Conservation (phyloP, 2,329 filamentous ascomycete species). For the Didymella segeticola region DNA sequence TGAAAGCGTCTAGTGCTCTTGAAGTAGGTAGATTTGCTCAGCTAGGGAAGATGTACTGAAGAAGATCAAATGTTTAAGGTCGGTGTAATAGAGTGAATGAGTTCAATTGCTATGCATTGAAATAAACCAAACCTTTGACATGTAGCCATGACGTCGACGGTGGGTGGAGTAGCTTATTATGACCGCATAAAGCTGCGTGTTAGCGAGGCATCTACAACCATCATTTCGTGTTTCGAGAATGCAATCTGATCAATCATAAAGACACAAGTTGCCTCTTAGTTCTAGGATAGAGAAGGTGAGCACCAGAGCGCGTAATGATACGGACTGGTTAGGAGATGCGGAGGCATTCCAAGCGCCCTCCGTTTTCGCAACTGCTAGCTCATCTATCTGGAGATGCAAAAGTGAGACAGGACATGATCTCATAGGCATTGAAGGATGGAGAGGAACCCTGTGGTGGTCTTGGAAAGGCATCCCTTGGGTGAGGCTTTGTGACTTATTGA, state of each 20-base stretch:
- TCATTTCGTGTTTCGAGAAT: too few relatives aligned
- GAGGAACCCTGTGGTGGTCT: too few relatives aligned
- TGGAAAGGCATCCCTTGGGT: not conserved
- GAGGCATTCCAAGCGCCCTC: too few relatives aligned
- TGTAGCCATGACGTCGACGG: conserved; percentile 36
- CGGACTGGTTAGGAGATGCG: too few relatives aligned
- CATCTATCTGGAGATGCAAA: too few relatives aligned
- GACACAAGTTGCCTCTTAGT: too few relatives aligned
- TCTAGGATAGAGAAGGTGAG: too few relatives aligned
- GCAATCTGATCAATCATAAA: too few relatives aligned
- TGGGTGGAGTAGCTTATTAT: conserved; percentile 27
- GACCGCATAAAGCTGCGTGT: conserved; percentile 14
- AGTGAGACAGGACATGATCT: too few relatives aligned
- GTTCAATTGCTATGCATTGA: not conserved
- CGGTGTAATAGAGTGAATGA: not conserved
- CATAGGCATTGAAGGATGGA: not conserved
- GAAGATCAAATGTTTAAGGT: not conserved
- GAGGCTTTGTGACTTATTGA: conserved; percentile 8
- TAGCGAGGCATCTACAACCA: not conserved
- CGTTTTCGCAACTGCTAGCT: too few relatives aligned
- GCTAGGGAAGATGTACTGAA: not conserved
- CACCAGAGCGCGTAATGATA: too few relatives aligned
- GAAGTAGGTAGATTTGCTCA: not conserved
- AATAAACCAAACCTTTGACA: conserved; percentile 10
- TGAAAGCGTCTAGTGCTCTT: not conserved